Conservation (phyloP, 495 filamentous ascomycete genomes). For the Aspergillus bridgeri region DNA sequence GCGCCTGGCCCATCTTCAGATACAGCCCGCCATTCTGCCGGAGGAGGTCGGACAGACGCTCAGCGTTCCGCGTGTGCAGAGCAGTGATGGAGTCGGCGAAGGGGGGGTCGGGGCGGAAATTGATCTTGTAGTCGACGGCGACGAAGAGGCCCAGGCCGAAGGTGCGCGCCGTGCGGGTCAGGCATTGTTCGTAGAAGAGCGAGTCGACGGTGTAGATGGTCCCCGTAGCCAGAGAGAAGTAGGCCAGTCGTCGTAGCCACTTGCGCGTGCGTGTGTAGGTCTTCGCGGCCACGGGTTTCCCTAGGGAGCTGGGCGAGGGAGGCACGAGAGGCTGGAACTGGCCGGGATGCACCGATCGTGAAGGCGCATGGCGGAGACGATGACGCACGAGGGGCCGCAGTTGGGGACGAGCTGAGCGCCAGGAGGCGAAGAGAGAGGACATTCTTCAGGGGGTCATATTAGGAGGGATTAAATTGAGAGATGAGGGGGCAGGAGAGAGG, state of each 20-base stretch:
- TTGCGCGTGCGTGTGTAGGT: slow-evolving; percentile 61
- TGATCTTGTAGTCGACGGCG: slow-evolving; percentile 92
- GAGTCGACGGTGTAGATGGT: slow-evolving; percentile 63
- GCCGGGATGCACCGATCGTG: slow-evolving; percentile 28
- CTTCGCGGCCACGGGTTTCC: slow-evolving; percentile 64
- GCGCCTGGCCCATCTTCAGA: slow-evolving; percentile 96
- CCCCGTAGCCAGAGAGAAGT: slow-evolving; percentile 57
- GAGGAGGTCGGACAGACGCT: slow-evolving; percentile 74
- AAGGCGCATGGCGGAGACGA: slow-evolving; percentile 13
- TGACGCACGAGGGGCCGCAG: neutral
- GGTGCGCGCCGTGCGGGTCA: slow-evolving; percentile 77
- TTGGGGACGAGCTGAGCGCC: slow-evolving; percentile 11
- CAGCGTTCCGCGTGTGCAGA: slow-evolving; percentile 77
- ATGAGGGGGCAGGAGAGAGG: neutral
- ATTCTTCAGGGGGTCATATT: neutral
- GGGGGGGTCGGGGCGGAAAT: slow-evolving; percentile 78
- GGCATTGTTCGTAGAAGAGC: slow-evolving; percentile 68
- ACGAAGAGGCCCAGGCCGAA: slow-evolving; percentile 77
- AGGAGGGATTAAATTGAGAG: neutral
- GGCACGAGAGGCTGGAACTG: slow-evolving; percentile 71
- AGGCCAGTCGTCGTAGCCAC: slow-evolving; percentile 71
- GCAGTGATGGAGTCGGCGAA: slow-evolving; percentile 62
- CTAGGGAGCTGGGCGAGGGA: slow-evolving; percentile 75
- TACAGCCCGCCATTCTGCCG: slow-evolving; percentile 88
- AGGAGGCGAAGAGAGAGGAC: slow-evolving; percentile 3